Base-by-base conservation (phyloP, 305 asterid species). In the Ajuga reptans region DNA sequence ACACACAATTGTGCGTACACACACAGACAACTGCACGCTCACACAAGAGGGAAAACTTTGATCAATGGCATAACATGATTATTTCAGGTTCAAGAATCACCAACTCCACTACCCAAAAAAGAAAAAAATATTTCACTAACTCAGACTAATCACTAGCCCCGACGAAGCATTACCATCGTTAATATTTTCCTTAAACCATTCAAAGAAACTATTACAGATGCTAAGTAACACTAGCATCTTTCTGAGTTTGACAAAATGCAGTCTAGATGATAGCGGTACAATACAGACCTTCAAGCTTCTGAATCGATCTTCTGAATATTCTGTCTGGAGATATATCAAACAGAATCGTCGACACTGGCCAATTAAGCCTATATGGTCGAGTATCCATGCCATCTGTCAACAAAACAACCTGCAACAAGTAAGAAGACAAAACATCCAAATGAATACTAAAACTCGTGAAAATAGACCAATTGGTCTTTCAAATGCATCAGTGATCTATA, bases 381-480 rank as follows among this genome's bases (percentile, higher is more conserved):
- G 96, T 92, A 57, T 92, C 98, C 91, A 89, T 82, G 8, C 97
- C 97, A 84, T 92, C 96, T 27, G 96, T 86, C 55, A 89, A 79
- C 69, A 86, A 72, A 77, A 92, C 88, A 87, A 85, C 89, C 98
- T 92, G 79, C 79, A 79, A 72, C 69, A 45, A 51, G 72, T 63
- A 34, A 78, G 81, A 78, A 63, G 47, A 72, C 36, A 75, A 31
- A 72, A 24, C 43, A 64, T 60, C 61, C 62, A 54, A 57, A 59
- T 17, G 77, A 69, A 47, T 66, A 60, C 47, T 37, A 54, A 47
- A 37, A 69, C 68, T 33, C 16, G 39, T 29, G 36, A 39, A 37
- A 80, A 37, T 58, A 8, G 2, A 57, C 59, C 17, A 55, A 46
- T 3, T 70, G 74, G 72, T 49, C 47, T 52, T 24, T 53, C 33